Evolutionary conservation across 495 filamentous ascomycete species (phyloP).

Genomic region (Amniculicola lignicola): DNA sequence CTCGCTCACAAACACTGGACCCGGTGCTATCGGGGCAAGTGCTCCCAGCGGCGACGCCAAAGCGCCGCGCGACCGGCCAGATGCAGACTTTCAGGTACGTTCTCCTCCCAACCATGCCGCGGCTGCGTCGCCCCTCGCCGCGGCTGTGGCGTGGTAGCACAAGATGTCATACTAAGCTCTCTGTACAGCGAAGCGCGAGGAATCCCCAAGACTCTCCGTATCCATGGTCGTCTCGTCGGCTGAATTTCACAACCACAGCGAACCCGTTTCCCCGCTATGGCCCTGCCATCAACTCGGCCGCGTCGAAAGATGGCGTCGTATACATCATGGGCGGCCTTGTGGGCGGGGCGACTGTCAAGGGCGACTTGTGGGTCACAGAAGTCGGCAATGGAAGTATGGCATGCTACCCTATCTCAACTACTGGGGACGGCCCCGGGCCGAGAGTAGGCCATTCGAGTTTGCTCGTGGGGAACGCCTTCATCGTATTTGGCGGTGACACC

Average conservation of each 20-base stretch:
- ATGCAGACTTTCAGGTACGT: slow-evolving; percentile 37
- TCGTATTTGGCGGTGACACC: slow-evolving; percentile 97
- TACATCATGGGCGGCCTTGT: slow-evolving; percentile 98
- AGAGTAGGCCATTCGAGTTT: slow-evolving; percentile 93
- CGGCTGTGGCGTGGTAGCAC: too few species aligned
- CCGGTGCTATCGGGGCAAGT: slow-evolving; percentile 53
- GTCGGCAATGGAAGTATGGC: slow-evolving; percentile 75
- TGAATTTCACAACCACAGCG: slow-evolving; percentile 78
- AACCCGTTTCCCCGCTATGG: slow-evolving; percentile 97
- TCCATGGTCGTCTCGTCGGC: slow-evolving; percentile 87
- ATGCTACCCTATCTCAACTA: slow-evolving; percentile 88
- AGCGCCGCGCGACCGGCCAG: slow-evolving; percentile 50
- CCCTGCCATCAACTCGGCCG: slow-evolving; percentile 86
- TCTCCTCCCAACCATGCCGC: neutral
- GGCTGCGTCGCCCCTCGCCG: too few species aligned
- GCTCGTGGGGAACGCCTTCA: slow-evolving; percentile 96
- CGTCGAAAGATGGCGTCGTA: slow-evolving; percentile 94
- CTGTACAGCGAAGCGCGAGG: slow-evolving; percentile 33
- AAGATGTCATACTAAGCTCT: neutral
- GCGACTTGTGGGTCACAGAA: slow-evolving; percentile 97
- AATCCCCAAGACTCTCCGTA: slow-evolving; percentile 61
- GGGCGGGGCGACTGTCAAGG: slow-evolving; percentile 89
- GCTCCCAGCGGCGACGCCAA: too few species aligned
- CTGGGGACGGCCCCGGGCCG: slow-evolving; percentile 89
- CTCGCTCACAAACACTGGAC: slow-evolving; percentile 42